A percentile compares a stretch with the other conserved stretches of the same genome.
These are phyloP conservation scores for Globisporangium camurandrum DNA, from an alignment of 352 stramenopile species.

Conservation along the genomic window DNA sequence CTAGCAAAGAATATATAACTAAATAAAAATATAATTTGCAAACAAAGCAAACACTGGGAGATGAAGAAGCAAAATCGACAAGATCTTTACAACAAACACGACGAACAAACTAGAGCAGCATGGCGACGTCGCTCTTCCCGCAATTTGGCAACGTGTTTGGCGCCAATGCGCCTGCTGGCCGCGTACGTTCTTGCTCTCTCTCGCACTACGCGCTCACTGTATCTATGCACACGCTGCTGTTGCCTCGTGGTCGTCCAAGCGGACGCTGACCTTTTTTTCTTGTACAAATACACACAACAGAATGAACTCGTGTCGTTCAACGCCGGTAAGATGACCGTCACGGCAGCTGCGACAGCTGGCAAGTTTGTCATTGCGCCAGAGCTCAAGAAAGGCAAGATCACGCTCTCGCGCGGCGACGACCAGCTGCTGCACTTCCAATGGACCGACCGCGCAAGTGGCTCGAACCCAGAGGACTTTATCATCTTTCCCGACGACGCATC, in stretches of 20 bases:
- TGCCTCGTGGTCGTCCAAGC: background rate
- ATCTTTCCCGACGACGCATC: constrained; percentile 88
- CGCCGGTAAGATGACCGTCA: constrained; percentile 85
- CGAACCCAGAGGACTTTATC: constrained; percentile 87
- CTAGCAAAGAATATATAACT: too few relatives aligned
- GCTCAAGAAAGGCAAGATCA: constrained; percentile 87
- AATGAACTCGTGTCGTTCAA: constrained; percentile 89
- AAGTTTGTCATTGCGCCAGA: constrained; percentile 88
- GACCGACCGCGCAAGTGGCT: constrained; percentile 83
- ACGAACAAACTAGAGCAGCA: constrained; percentile 3
- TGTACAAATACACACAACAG: constrained; percentile 15
- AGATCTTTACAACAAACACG: constrained; percentile 7
- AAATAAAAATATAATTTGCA: too few relatives aligned
- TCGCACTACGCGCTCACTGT: background rate
- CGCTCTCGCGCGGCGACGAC: constrained; percentile 81
- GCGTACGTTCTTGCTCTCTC: constrained; percentile 9
- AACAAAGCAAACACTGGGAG: too few relatives aligned
- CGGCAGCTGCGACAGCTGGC: constrained; percentile 54
- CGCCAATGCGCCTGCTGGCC: constrained; percentile 39
- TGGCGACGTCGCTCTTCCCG: constrained; percentile 60
- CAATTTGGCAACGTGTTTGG: constrained; percentile 80
- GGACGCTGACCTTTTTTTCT: background rate
- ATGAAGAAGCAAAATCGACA: too few relatives aligned
- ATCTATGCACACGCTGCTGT: background rate
- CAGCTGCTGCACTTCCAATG: constrained; percentile 91